Evolutionary conservation across 495 filamentous ascomycete species (phyloP), one percentile per base, ranked within the genome.

Genomic region (Cercophora scortea): DNA sequence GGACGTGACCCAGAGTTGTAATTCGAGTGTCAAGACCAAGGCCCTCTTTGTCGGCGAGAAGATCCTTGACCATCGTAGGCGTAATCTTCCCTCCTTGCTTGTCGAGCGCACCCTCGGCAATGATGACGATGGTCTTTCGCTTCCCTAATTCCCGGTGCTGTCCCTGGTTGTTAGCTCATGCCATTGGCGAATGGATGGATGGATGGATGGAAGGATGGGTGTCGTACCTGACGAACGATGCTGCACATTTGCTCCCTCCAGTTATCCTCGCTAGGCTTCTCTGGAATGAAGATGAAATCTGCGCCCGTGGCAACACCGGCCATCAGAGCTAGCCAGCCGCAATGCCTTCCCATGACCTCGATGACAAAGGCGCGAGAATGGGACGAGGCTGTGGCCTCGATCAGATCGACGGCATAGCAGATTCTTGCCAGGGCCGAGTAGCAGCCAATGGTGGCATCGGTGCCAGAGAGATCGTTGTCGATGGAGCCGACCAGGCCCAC

Each of bases 261-360:
- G 56, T 89, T 85, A 18, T 86, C 82, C 48, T 79, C 76, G 12
- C 92, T 88, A 52, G 94, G 94, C 70, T 90, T 95, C 72, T 99
- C 94, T 0, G 94, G 94, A 45, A 97, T 87, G 68, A 99, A 95
- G 43, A 97, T 78, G 71, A 94, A 99, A 69, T 99, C 94, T 6
- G 94, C 92, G 32, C 93, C 94, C 3, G 89, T 95, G 53, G 88
- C 90, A 47, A 97, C 89, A 53, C 90, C 93, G 11, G 94, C 87
- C 90, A 96, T 96, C 43, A 99, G 75, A 42, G 93, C 94, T 47
- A 99, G 74, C 94, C 94, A 99, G 40, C 94, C 94, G 62, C 94
- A 99, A 71, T 97, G 92, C 51, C 94, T 81, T n/a, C 94, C 94
- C 94, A 99, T 99, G 45, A 97, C 94, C 67, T 97, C 94, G 59